phyloP scores from a whole-genome alignment of 2,329 filamentous ascomycete species.

The Trichoderma lentiforme region DNA sequence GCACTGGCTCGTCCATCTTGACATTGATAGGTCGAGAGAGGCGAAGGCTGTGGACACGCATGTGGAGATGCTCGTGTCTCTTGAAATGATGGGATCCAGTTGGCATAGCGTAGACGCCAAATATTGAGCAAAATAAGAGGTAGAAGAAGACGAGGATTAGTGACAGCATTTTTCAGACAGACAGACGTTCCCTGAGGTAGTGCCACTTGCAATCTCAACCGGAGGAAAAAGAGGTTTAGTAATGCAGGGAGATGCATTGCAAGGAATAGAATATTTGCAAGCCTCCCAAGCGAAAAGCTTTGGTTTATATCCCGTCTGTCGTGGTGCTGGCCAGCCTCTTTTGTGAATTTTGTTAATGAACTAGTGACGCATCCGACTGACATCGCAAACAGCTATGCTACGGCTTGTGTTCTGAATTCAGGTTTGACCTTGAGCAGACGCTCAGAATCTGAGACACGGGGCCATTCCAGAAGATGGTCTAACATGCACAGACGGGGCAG shows the following conservation, averaged over 20 bases:
- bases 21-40: neutral
- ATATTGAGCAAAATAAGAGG: constrained; percentile 26
- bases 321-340: neutral
- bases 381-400: neutral
- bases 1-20: neutral
- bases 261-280: neutral
- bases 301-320: neutral
- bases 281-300: neutral
- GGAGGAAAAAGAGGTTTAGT: neutral
- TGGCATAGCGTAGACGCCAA: constrained; percentile 27
- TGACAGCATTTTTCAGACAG: neutral
- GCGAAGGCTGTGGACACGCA: constrained; percentile 1
- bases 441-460: neutral
- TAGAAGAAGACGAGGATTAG: constrained; percentile 21
- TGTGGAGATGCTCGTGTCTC: neutral
- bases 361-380: neutral
- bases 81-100: neutral
- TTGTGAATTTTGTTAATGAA: neutral
- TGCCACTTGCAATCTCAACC: neutral
- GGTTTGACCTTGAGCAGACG: neutral
- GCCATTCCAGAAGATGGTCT: neutral
- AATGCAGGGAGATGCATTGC: neutral
- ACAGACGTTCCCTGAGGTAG: too few species aligned
- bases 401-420: neutral
- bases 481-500: neutral